A percentile compares a stretch with the other conserved stretches of the same genome.
phyloP scores from a whole-genome alignment of 441 rosid species.

The Syzygium syzygioides region DNA sequence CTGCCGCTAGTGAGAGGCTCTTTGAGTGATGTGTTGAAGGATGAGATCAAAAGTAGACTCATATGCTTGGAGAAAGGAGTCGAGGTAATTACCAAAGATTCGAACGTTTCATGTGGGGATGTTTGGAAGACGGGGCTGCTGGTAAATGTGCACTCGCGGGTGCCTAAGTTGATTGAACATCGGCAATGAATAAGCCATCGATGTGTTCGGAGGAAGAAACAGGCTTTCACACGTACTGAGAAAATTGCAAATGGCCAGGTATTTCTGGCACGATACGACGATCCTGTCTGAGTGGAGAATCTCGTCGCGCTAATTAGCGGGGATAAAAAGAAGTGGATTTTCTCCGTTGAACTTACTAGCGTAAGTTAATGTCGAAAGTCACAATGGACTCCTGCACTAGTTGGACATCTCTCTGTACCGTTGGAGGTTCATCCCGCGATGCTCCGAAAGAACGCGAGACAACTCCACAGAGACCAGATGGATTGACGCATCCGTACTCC shows the following conservation, averaged over 20 bases:
- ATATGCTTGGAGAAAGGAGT: background rate
- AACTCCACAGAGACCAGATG: no score
- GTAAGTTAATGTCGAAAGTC: no score
- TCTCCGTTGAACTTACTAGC: no score
- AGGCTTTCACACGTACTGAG: background rate
- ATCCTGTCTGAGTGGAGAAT: background rate
- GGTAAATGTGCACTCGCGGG: background rate
- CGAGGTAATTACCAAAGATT: background rate
- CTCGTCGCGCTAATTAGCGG: background rate
- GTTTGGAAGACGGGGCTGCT: background rate
- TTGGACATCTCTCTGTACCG: no score
- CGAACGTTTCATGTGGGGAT: background rate
- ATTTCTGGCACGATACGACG: background rate
- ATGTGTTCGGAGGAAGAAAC: background rate
- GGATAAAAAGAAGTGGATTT: no score
- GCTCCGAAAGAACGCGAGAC: no score
- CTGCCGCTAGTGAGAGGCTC: background rate
- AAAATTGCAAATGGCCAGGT: background rate
- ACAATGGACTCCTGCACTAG: no score
- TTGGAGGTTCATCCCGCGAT: no score
- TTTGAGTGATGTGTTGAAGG: background rate
- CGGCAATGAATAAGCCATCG: background rate
- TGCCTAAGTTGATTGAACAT: background rate
- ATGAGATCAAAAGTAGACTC: no score
- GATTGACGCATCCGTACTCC: no score